Conservation (phyloP, 108 stramenopile species). For the Skeletonema menzelii region DNA sequence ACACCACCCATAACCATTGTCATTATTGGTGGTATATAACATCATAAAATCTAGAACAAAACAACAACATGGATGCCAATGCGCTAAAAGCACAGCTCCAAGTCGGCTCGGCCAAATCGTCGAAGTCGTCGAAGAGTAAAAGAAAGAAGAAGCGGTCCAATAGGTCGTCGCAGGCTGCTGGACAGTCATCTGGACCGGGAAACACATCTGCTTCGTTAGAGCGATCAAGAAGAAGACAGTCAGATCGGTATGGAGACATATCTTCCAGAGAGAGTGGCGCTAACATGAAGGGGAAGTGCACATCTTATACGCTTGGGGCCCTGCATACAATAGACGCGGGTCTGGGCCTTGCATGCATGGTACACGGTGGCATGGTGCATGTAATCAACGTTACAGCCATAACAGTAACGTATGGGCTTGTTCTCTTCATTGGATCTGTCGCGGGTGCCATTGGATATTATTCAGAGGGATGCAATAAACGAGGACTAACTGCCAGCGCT, state of each 20-base stretch:
- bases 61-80: not conserved
- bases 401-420: constrained; percentile 15
- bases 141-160: not conserved
- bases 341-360: constrained; percentile 22
- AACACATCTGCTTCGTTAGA: not conserved
- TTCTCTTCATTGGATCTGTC: constrained; percentile 25
- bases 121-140: not conserved
- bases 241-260: not conserved
- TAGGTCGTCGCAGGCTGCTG: not conserved
- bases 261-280: not conserved
- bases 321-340: constrained; percentile 24
- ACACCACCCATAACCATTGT: too few relatives aligned
- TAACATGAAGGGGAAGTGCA: not conserved
- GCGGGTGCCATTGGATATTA: constrained; percentile 37
- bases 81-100: not conserved
- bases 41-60: too few relatives aligned
- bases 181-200: not conserved
- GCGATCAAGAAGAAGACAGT: not conserved
- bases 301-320: constrained; percentile 7
- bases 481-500: constrained; percentile 27
- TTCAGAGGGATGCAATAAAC: constrained; percentile 13
- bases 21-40: too few relatives aligned
- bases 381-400: constrained; percentile 14
- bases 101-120: not conserved
- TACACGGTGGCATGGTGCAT: constrained; percentile 26